Conservation (phyloP, 2,329 filamentous ascomycete genomes). For the Diaporthe sp. region DNA sequence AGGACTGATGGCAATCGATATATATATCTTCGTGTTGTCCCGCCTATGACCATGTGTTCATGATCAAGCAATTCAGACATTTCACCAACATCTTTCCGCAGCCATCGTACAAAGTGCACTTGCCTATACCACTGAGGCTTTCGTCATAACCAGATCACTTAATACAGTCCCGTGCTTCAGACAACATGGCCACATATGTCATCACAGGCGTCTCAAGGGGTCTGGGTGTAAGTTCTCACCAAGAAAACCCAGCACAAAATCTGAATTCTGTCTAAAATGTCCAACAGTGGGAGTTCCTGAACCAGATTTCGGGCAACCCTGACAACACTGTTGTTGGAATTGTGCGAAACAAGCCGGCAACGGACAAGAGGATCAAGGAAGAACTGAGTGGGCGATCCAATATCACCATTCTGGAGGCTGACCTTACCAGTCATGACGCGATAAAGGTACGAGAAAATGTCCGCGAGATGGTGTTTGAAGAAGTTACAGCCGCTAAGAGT, state of each 20-base stretch:
- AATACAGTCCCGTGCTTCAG: neutral
- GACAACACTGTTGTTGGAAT: constrained; percentile 58
- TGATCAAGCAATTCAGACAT: neutral
- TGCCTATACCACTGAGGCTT: neutral
- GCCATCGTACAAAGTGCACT: neutral
- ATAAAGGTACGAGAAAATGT: constrained; percentile 46
- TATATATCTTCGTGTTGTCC: neutral
- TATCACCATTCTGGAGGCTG: constrained; percentile 57
- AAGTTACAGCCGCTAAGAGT: constrained; percentile 28
- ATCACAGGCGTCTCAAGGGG: constrained; percentile 39
- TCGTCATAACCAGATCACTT: neutral
- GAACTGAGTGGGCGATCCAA: constrained; percentile 53
- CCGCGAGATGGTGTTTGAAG: neutral
- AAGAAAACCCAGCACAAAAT: neutral
- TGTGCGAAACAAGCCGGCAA: constrained; percentile 56
- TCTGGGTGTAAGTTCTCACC: constrained; percentile 38
- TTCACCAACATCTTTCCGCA: neutral
- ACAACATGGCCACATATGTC: constrained; percentile 39
- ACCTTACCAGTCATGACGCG: constrained; percentile 52
- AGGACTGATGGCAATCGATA: neutral
- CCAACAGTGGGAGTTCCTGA: constrained; percentile 59
- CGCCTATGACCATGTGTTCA: neutral
- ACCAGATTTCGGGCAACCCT: constrained; percentile 54
- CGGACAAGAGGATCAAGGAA: constrained; percentile 53
- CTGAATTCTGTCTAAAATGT: neutral